Evolutionary conservation across 2,329 filamentous ascomycete genomes (phyloP).

Genomic region (Colletotrichum zoysiae): DNA sequence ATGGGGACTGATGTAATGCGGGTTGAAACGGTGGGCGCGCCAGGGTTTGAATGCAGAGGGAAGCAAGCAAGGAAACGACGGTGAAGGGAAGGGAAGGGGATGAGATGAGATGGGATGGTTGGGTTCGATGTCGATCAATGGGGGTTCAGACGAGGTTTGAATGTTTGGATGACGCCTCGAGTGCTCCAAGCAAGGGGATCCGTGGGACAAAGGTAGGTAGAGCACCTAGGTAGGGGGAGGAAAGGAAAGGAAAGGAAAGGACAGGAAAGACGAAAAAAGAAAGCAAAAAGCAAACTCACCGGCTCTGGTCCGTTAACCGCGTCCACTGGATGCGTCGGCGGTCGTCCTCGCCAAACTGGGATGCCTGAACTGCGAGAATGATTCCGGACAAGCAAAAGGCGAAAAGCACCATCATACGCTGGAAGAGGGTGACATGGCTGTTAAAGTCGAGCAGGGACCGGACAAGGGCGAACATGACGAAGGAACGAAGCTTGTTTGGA

Average conservation of each 20-base stretch:
- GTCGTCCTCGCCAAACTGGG: constrained; percentile 41
- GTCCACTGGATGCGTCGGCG: constrained; percentile 41
- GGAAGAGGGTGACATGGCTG: constrained; percentile 38
- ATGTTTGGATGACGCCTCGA: neutral
- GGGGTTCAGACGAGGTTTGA: constrained; percentile 34
- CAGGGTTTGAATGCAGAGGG: constrained; percentile 12
- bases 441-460: constrained; percentile 37
- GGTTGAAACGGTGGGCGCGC: constrained; percentile 35
- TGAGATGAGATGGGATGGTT: neutral
- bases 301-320: constrained; percentile 41
- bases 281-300: constrained; percentile 29
- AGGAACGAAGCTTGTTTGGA: neutral
- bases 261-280: neutral
- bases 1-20: constrained; percentile 18
- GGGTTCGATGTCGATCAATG: neutral
- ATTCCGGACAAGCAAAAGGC: constrained; percentile 43
- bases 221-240: neutral
- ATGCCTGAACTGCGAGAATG: constrained; percentile 43
- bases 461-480: constrained; percentile 30
- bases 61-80: neutral
- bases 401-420: constrained; percentile 43
- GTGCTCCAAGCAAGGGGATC: neutral
- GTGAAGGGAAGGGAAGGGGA: neutral
- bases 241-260: neutral
- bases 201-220: neutral